These are phyloP conservation scores for Eimeria tenella DNA, from an alignment of 169 alveolate genomes.

Conservation along the genomic window DNA sequence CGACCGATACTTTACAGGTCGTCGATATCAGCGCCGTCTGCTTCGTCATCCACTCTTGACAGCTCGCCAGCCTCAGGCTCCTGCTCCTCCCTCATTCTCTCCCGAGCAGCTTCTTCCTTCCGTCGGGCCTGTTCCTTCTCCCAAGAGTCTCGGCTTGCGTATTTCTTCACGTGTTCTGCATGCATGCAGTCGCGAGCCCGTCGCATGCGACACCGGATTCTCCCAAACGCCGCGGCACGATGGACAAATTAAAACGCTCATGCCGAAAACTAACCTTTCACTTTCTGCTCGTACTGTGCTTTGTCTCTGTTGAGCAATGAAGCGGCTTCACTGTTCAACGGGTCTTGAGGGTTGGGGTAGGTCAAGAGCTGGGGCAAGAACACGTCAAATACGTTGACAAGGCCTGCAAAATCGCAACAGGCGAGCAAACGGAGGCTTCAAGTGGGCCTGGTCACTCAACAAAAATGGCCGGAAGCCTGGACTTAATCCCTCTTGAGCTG, in stretches of 20 bases:
- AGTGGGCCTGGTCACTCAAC: background rate
- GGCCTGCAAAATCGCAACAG: constrained; percentile 83
- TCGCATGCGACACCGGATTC: background rate
- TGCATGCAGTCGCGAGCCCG: background rate
- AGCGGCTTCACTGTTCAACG: constrained; percentile 98
- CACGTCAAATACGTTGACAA: constrained; percentile 96
- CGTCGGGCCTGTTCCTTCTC: constrained; percentile 62
- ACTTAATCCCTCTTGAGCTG: background rate
- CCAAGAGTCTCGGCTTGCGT: constrained; percentile 77
- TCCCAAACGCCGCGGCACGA: background rate
- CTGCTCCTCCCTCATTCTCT: background rate
- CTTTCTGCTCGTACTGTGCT: constrained; percentile 93
- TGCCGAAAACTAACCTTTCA: constrained; percentile 86
- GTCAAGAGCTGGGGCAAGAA: constrained; percentile 96
- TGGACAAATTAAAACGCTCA: background rate
- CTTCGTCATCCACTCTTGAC: constrained; percentile 33
- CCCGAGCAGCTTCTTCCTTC: constrained; percentile 44
- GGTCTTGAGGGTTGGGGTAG: constrained; percentile 98
- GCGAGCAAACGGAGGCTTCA: background rate
- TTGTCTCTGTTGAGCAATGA: constrained; percentile 92
- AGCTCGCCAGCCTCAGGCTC: constrained; percentile 48
- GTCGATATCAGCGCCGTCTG: constrained; percentile 38
- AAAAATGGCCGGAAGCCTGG: background rate
- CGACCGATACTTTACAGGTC: background rate
- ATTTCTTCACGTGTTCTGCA: constrained; percentile 71